Conservation (phyloP, 1,139 yeast species). For the Sugiyamaella pinicola region DNA sequence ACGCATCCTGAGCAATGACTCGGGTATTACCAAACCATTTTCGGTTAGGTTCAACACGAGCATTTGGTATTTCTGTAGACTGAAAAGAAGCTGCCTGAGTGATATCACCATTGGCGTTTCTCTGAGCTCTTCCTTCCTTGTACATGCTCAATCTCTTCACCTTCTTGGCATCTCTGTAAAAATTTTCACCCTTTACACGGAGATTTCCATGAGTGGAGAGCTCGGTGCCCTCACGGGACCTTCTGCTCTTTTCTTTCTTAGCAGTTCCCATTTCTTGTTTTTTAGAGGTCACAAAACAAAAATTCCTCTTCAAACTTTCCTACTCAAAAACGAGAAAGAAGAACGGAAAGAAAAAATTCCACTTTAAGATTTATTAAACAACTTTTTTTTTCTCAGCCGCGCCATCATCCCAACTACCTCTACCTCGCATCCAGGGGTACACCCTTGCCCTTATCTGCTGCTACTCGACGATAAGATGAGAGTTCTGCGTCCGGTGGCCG, state of each 20-base stretch:
- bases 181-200: slow-evolving; percentile 95
- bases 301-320: neutral
- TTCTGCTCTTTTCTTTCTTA: slow-evolving; percentile 86
- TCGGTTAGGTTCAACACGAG: slow-evolving; percentile 93
- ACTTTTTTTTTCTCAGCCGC: slow-evolving; percentile 12
- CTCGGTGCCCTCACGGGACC: slow-evolving; percentile 76
- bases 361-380: neutral
- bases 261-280: slow-evolving; percentile 73
- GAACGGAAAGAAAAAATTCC: slow-evolving; percentile 3
- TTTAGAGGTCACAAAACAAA: neutral
- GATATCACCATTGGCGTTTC: slow-evolving; percentile 86
- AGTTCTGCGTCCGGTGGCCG: no score
- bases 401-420: neutral
- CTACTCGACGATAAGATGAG: no score
- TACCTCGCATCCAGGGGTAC: neutral
- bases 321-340: neutral
- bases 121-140: slow-evolving; percentile 82
- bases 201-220: slow-evolving; percentile 68
- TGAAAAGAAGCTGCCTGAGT: slow-evolving; percentile 87
- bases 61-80: slow-evolving; percentile 83
- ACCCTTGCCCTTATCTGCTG: slow-evolving; percentile 18
- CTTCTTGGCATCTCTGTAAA: slow-evolving; percentile 88
- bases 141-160: slow-evolving; percentile 91
- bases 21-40: slow-evolving; percentile 98
- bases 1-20: slow-evolving; percentile 95